A percentile compares a stretch with the other conserved stretches of the same genome.
These are phyloP conservation scores for Puccinia coronata DNA, from an alignment of 1,284 basidiomycete genomes.

Conservation along the genomic window DNA sequence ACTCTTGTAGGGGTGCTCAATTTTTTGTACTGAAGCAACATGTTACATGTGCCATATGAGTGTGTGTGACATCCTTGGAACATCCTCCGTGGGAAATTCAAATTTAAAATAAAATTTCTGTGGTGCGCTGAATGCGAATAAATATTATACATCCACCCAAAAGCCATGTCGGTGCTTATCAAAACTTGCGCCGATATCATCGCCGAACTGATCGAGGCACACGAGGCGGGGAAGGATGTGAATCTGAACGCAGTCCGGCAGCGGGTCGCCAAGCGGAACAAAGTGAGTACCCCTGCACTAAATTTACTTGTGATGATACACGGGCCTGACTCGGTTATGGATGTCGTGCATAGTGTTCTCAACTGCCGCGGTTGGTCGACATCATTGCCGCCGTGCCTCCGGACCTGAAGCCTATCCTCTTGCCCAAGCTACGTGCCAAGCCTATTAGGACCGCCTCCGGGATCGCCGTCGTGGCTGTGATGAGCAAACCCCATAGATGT, in stretches of 20 bases:
- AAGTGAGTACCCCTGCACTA: constrained; percentile 67
- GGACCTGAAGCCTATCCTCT: constrained; percentile 85
- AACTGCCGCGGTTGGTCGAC: constrained; percentile 84
- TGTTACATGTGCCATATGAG: too few species aligned
- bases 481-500: constrained; percentile 99
- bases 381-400: constrained; percentile 98
- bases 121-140: too few species aligned
- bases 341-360: constrained; percentile 29
- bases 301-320: background rate
- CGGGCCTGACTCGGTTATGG: background rate
- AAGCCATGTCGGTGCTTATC: constrained; percentile 76
- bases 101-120: too few species aligned
- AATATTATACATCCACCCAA: too few species aligned
- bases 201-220: constrained; percentile 84
- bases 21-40: background rate
- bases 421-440: constrained; percentile 88
- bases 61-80: too few species aligned
- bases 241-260: constrained; percentile 86
- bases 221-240: constrained; percentile 68
- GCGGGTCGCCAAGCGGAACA: constrained; percentile 85
- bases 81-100: too few species aligned
- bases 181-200: constrained; percentile 93
- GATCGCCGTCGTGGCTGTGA: constrained; percentile 97
- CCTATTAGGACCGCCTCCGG: constrained; percentile 98
- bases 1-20: background rate